Base-by-base conservation (phyloP, 192 early-diverging fungal genomes). In the Entrophospora sp. region DNA sequence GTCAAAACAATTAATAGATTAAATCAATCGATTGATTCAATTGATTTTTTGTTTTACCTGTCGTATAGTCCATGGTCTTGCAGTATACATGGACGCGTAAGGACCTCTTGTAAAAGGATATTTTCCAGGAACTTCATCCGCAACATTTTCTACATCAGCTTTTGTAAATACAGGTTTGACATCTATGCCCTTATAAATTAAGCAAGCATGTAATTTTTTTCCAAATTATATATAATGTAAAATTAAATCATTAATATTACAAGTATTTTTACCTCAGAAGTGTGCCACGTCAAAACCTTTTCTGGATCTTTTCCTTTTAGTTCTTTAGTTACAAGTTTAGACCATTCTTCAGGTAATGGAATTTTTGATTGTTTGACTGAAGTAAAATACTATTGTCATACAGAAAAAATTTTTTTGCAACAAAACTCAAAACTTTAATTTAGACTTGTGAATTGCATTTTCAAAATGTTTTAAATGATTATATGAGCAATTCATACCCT, bases 81-180 rank as follows among this genome's bases (percentile, higher is more conserved):
- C 75, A 2, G 89, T 90, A 78, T 89, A 92, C 88, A 94, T 91
- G 52, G 87, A 90, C 0, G 89, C 89, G 57, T 86, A 87, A 1
- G 86, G 85, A 10, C 91, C 91, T 57, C 91, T 80, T n/a, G 91
- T 94, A 68, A 84, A 94, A 20, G 91, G 91, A 65, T 87, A 94
- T 20, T 84, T 85, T 37, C 91, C 91, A 0, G 91, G 91, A 25
- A 91, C 71, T 68, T 94, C 91, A 22, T 85, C 83, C 0, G 71
- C 64, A 18, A 84, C 53, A n/a, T 67, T 60, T 20, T 77, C 75
- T 6, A 82, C 74, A 62, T 94, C 91, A 28, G 77, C 78, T 49
- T 86, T 85, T 0, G 90, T 89, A 73, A 89, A 94, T n/a, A 94
- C 68, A 6, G 91, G 91, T 74, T 94, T 94, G 55, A 94, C 83